A percentile compares a stretch with the other conserved stretches of the same genome.
Conservation (phyloP, 2,329 filamentous ascomycete genomes). For the Ophiocordyceps camponoti-rufipedis region DNA sequence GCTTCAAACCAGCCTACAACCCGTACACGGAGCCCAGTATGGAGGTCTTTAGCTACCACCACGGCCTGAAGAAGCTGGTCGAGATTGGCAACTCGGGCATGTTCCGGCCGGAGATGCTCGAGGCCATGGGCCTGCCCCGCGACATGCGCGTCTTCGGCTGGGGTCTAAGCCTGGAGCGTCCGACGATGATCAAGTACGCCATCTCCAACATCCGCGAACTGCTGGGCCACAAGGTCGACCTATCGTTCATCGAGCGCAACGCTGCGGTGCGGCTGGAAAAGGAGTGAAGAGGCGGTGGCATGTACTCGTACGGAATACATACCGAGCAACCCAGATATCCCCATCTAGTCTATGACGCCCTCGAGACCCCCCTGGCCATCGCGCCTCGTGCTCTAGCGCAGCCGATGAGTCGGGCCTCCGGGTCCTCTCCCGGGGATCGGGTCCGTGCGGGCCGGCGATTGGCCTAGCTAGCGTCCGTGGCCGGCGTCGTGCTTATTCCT, state of each 20-base stretch:
- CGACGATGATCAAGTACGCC: conserved; percentile 93
- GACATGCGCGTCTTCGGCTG: conserved; percentile 90
- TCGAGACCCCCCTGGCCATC: not conserved
- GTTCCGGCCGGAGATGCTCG: conserved; percentile 96
- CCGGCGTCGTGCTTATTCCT: no score
- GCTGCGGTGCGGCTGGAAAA: conserved; percentile 81
- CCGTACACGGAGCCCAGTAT: conserved; percentile 76
- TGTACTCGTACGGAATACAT: not conserved
- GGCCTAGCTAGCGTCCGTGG: no score
- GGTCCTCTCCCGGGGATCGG: not conserved
- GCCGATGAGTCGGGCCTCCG: not conserved
- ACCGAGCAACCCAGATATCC: not conserved
- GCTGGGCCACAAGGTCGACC: conserved; percentile 86
- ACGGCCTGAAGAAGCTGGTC: conserved; percentile 74
- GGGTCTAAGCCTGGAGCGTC: conserved; percentile 78
- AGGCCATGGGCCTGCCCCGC: conserved; percentile 82
- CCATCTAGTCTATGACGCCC: not conserved
- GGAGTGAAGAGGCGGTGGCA: conserved; percentile 26
- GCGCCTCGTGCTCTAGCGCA: no score
- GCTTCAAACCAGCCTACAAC: conserved; percentile 71
- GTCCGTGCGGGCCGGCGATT: not conserved
- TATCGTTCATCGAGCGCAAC: conserved; percentile 82
- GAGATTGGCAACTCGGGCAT: conserved; percentile 98
- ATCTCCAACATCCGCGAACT: conserved; percentile 84
- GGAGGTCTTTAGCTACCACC: conserved; percentile 96